These are phyloP conservation scores for Picea glauca DNA, from an alignment of 75 land plant species.

Conservation along the genomic window DNA sequence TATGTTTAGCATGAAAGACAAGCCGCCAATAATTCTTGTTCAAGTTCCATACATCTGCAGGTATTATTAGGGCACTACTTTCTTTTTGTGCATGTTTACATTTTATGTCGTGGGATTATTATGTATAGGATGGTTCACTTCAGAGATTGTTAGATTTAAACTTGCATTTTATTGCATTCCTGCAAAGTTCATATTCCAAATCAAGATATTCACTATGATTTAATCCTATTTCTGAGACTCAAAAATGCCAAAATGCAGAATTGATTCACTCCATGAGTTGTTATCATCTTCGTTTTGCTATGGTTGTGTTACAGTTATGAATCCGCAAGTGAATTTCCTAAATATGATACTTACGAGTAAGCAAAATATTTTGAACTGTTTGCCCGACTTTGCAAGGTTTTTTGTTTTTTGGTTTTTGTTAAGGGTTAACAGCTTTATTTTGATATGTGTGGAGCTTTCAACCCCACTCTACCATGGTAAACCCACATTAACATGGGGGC, in stretches of 20 bases:
- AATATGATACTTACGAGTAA: not conserved
- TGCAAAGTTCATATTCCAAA: not conserved
- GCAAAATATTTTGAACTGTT: not conserved
- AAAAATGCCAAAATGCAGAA: not conserved
- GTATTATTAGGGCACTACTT: not conserved
- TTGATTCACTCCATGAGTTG: not conserved
- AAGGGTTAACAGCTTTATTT: not conserved
- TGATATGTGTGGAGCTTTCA: too few relatives aligned
- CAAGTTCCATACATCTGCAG: not conserved
- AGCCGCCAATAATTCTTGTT: not conserved
- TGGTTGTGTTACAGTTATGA: not conserved
- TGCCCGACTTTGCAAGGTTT: not conserved
- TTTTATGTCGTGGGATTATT: not conserved
- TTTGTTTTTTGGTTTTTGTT: not conserved
- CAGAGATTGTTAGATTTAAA: not conserved
- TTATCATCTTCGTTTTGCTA: not conserved
- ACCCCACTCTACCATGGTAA: too few relatives aligned
- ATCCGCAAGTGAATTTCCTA: not conserved
- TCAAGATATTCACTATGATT: not conserved
- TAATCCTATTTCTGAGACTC: not conserved
- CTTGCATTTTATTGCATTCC: not conserved
- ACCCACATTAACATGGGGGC: too few relatives aligned
- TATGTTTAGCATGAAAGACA: constrained; percentile 2
- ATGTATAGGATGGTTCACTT: not conserved
- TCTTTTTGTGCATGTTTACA: not conserved